These are phyloP conservation scores for Colletotrichum abscissum DNA, from an alignment of 2,329 filamentous ascomycete genomes.

Conservation along the genomic window DNA sequence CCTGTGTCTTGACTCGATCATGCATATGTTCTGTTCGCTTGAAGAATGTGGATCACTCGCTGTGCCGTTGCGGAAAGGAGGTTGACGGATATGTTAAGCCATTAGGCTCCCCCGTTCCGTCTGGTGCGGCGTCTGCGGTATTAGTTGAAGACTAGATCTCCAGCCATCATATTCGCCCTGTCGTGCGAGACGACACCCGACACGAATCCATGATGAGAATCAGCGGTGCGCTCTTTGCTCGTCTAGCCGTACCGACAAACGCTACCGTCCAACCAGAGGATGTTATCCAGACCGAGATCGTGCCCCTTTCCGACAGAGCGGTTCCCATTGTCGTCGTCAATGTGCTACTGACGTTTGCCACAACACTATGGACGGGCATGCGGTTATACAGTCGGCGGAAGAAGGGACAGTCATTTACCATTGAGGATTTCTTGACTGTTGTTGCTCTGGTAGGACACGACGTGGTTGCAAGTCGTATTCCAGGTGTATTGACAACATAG, in stretches of 20 bases:
- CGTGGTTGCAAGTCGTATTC: neutral
- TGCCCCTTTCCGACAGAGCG: constrained; percentile 1
- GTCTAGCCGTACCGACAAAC: neutral
- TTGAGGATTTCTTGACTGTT: constrained; percentile 1
- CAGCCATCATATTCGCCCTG: neutral
- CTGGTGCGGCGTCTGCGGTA: neutral
- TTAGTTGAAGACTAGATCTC: neutral
- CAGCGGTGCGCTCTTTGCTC: neutral
- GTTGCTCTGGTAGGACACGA: neutral
- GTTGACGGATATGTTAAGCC: neutral
- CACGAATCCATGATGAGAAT: neutral
- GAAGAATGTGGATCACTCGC: neutral
- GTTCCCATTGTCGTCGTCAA: neutral
- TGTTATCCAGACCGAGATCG: constrained; percentile 1
- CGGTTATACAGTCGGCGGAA: neutral
- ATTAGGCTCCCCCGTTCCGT: neutral
- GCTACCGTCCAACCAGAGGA: neutral
- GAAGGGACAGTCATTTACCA: constrained; percentile 1
- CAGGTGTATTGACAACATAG: neutral
- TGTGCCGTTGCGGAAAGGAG: neutral
- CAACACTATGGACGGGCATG: constrained; percentile 1
- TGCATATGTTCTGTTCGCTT: neutral
- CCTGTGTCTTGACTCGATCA: neutral
- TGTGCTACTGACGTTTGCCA: neutral
- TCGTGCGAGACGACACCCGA: neutral